Percentiles rank a stretch among this genome's conserved stretches.
phyloP scores from a whole-genome alignment of 306 rosid genomes.

The Lathyrus aphaca region DNA sequence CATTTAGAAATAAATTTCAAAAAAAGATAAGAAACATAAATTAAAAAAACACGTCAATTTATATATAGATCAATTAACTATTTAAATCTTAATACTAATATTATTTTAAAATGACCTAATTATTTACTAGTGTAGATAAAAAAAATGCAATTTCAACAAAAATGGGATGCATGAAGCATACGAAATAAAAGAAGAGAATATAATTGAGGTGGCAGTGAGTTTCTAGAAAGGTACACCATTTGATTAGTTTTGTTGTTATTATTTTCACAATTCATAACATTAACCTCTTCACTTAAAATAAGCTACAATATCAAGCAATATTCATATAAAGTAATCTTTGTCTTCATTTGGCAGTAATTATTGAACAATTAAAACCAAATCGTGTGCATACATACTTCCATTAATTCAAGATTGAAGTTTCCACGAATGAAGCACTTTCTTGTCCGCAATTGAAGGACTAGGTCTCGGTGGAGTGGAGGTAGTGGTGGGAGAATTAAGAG shows the following conservation, averaged over 20 bases:
- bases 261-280: neutral
- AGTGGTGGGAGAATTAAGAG: conserved; percentile 14
- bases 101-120: no score
- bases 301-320: neutral
- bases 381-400: neutral
- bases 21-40: no score
- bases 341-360: neutral
- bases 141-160: no score
- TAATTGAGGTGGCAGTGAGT: no score
- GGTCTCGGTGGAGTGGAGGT: conserved; percentile 40
- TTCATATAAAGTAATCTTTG: neutral
- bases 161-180: no score
- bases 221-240: neutral
- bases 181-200: no score
- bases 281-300: neutral
- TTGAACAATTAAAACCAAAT: conserved; percentile 29
- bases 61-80: no score
- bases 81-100: no score
- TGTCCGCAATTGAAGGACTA: conserved; percentile 46
- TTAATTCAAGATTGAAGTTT: conserved; percentile 26
- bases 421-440: conserved; percentile 34
- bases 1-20: no score
- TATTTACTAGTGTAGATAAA: no score
- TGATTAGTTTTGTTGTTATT: neutral
- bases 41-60: no score